Evolutionary conservation across 1,139 yeast genomes (phyloP).

Genomic region (Magnusiomyces tetraspermus): DNA sequence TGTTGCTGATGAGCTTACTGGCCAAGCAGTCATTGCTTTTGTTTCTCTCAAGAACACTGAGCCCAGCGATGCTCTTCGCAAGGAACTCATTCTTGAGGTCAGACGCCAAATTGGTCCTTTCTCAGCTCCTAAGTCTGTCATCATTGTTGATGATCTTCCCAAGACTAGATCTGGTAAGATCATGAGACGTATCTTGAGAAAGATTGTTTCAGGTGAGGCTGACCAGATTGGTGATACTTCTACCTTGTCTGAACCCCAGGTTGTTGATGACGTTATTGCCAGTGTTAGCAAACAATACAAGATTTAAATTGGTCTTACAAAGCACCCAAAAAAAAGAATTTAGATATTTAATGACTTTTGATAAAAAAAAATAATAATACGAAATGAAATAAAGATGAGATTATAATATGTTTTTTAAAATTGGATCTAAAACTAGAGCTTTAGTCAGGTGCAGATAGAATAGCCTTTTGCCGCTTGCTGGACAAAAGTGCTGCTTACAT

Average conservation of each 20-base stretch:
- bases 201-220: conserved; percentile 79
- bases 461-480: too few relatives aligned
- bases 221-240: conserved; percentile 90
- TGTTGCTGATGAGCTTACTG: conserved; percentile 87
- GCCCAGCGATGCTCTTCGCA: conserved; percentile 43
- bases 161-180: conserved; percentile 98
- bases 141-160: conserved; percentile 84
- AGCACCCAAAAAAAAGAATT: too few relatives aligned
- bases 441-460: too few relatives aligned
- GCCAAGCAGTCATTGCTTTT: conserved; percentile 93
- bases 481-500: too few relatives aligned
- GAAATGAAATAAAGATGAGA: too few relatives aligned
- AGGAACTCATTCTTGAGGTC: conserved; percentile 75
- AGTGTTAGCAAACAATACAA: too few relatives aligned
- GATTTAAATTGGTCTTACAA: too few relatives aligned
- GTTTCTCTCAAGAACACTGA: conserved; percentile 78
- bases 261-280: conserved; percentile 65
- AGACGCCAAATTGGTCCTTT: conserved; percentile 95
- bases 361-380: too few relatives aligned
- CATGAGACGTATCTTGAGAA: conserved; percentile 96
- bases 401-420: too few relatives aligned
- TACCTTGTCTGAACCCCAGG: conserved; percentile 80
- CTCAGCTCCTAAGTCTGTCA: conserved; percentile 92
- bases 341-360: too few relatives aligned
- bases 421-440: too few relatives aligned